Evolutionary conservation across 2,329 filamentous ascomycete species (phyloP).

Genomic region (Meredithiella fracta): DNA sequence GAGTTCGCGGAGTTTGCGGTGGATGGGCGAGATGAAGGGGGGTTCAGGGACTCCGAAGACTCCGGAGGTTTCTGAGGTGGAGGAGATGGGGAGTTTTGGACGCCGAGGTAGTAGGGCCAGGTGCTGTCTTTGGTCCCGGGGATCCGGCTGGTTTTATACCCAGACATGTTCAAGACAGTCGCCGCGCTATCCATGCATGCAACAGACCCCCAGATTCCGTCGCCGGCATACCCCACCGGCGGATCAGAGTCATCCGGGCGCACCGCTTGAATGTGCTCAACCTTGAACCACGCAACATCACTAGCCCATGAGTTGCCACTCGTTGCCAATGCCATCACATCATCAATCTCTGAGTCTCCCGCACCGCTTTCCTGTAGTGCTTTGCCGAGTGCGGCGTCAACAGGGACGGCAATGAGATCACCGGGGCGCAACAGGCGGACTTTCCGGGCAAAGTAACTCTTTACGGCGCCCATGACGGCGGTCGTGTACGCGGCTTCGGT

Average conservation of each 20-base stretch:
- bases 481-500: conserved; percentile 75
- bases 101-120: conserved; percentile 81
- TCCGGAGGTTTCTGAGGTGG: conserved; percentile 19
- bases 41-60: conserved; percentile 27
- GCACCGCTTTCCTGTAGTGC: conserved; percentile 58
- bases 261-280: conserved; percentile 52
- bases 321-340: conserved; percentile 35
- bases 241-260: conserved; percentile 34
- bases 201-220: conserved; percentile 69
- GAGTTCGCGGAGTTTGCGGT: conserved; percentile 62
- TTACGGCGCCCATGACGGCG: conserved; percentile 70
- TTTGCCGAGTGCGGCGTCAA: conserved; percentile 71
- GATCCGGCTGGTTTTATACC: conserved; percentile 66
- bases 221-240: conserved; percentile 31
- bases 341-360: conserved; percentile 50
- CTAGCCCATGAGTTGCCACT: conserved; percentile 25
- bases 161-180: conserved; percentile 82
- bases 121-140: conserved; percentile 59
- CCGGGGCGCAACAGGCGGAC: conserved; percentile 70
- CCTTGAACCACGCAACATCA: conserved; percentile 80
- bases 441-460: conserved; percentile 72
- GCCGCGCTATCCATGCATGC: conserved; percentile 72
- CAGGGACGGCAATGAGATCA: conserved; percentile 74
- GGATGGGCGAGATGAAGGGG: conserved; percentile 40
- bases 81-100: conserved; percentile 46